phyloP scores from a whole-genome alignment of 2,329 filamentous ascomycete species.

The Claviceps purpurea region DNA sequence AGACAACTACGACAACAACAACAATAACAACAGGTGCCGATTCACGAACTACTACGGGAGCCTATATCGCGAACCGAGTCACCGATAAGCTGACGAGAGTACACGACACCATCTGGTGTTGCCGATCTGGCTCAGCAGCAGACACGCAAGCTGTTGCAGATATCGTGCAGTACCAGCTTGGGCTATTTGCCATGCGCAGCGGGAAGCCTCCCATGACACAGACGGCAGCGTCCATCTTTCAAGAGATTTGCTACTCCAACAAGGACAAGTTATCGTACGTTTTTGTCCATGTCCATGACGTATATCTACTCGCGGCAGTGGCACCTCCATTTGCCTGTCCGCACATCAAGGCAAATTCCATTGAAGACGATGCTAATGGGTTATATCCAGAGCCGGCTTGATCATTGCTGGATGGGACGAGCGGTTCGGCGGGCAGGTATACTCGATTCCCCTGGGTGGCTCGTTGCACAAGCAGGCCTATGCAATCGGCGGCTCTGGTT shows the following conservation, averaged over 20 bases:
- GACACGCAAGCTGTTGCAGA: conserved; percentile 97
- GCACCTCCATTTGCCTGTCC: neutral
- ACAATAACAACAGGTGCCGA: conserved; percentile 53
- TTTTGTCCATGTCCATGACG: neutral
- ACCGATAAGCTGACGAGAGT: conserved; percentile 99
- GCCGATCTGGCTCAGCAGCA: conserved; percentile 90
- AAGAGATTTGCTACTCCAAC: conserved; percentile 96
- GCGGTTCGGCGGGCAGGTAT: conserved; percentile 90
- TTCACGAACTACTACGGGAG: conserved; percentile 90
- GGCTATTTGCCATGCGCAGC: conserved; percentile 82
- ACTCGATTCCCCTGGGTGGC: conserved; percentile 90
- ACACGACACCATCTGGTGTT: conserved; percentile 99
- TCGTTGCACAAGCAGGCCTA: conserved; percentile 97
- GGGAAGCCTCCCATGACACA: conserved; percentile 85
- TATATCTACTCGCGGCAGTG: neutral
- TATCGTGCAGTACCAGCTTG: conserved; percentile 93
- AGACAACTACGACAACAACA: conserved; percentile 13
- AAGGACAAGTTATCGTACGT: conserved; percentile 81
- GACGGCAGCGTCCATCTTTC: conserved; percentile 89
- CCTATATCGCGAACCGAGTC: conserved; percentile 97
- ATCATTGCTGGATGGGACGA: conserved; percentile 98
- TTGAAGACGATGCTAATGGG: neutral
- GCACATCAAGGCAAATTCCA: neutral
- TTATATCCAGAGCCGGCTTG: conserved; percentile 60
- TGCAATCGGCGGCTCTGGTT: conserved; percentile 89